Percentiles rank a stretch among this genome's conserved stretches.
Conservation (phyloP, 805 yeast species). For the Ogataea thermomethanolica region DNA sequence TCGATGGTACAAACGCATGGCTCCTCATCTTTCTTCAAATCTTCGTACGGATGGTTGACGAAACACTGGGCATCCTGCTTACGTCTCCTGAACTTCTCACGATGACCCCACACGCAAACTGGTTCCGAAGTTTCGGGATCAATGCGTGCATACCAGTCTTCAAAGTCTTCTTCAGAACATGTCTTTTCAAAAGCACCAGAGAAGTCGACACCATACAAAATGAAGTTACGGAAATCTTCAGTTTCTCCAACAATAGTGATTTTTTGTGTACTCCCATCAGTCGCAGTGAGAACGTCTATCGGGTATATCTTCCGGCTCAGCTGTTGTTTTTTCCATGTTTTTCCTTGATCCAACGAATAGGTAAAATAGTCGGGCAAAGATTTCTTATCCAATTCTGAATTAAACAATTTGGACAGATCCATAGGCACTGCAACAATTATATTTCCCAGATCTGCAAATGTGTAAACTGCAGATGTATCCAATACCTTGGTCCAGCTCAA, state of each 20-base stretch:
- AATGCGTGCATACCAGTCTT: slow-evolving; percentile 55
- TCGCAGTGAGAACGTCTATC: slow-evolving; percentile 38
- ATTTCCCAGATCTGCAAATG: slow-evolving; percentile 79
- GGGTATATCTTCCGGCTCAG: slow-evolving; percentile 39
- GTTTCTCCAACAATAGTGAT: slow-evolving; percentile 49
- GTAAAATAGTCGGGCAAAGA: slow-evolving; percentile 21
- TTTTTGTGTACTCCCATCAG: slow-evolving; percentile 66
- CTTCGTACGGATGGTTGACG: slow-evolving; percentile 45
- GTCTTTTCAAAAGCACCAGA: slow-evolving; percentile 46
- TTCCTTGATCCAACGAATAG: slow-evolving; percentile 73
- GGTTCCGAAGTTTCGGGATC: slow-evolving; percentile 33
- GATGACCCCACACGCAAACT: slow-evolving; percentile 66
- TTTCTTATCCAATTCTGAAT: slow-evolving; percentile 32
- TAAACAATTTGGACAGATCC: slow-evolving; percentile 14
- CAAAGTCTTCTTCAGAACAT: slow-evolving; percentile 55
- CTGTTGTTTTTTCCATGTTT: slow-evolving; percentile 53
- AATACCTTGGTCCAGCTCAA: slow-evolving; percentile 59
- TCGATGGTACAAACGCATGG: slow-evolving; percentile 59
- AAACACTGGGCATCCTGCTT: slow-evolving; percentile 63
- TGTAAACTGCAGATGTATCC: slow-evolving; percentile 49
- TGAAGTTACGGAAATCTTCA: slow-evolving; percentile 11
- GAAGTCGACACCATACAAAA: slow-evolving; percentile 49
- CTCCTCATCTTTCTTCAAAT: slow-evolving; percentile 45
- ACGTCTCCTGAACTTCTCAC: slow-evolving; percentile 61
- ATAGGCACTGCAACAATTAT: slow-evolving; percentile 58